Evolutionary conservation across 1,284 basidiomycete species (phyloP), one percentile per base, ranked within the genome.

Genomic region (Amylostereum areolatum): DNA sequence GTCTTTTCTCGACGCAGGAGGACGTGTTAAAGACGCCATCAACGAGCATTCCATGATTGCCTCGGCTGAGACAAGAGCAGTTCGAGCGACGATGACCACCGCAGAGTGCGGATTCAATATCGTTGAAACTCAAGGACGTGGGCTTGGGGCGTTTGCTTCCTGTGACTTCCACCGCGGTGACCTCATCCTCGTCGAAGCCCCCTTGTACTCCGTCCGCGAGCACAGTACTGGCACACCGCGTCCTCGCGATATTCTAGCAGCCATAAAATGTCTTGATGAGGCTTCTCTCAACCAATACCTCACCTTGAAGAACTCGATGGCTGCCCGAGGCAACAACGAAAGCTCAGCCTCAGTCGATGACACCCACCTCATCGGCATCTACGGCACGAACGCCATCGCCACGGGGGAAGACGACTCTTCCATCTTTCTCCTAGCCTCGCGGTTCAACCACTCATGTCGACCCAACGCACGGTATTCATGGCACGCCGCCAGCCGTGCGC

Each of bases 361-460:
- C 18, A 18, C 18, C 18, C 18, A 18, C 18, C 18, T 18, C 18
- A 18, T 44, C 32, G 42, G n/a, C 8, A 48, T 45, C 6, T 24
- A 48, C 47, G 12, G n/a, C 11, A 45, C 47, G 24, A 48, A 48
- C 30, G 40, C 47, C 25, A 30, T 48, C 18, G 12, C 34, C 27
- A 31, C 46, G 5, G 32, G 47, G 11, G 47, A 48, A 8, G 34
- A 42, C 27, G 50, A 25, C 9, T 11, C 4, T 18, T 18, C 18
- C 37, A 9, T 55, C 3, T 52, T 35, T 33, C 34, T 43, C 11
- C 27, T 12, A 11, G 47, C 36, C 2, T 42, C 52, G 11, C 33
- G 53, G n/a, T 55, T 55, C 44, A 55, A 55, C 41, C 51, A 49
- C 35, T 55, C 53, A 7, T 55, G 53, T 43, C 24, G 31, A 9